Percentiles rank a stretch among this genome's conserved stretches.
Evolutionary conservation across 305 asterid genomes (phyloP).

Genomic region (Solanum hybrid): DNA sequence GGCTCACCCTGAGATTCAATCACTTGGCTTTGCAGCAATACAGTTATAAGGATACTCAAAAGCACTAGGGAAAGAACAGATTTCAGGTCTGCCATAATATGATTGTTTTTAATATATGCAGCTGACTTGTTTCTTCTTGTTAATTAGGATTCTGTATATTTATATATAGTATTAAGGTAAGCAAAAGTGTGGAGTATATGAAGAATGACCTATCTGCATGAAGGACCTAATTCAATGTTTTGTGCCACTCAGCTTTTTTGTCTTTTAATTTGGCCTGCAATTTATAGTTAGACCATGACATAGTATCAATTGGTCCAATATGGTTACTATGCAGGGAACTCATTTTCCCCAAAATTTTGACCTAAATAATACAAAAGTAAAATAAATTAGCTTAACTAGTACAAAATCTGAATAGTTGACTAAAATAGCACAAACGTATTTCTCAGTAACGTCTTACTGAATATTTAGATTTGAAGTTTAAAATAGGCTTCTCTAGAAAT

Average conservation of each 20-base stretch:
- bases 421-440: background rate
- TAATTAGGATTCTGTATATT: background rate
- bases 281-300: background rate
- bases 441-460: background rate
- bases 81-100: conserved; percentile 19
- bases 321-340: background rate
- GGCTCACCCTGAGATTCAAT: conserved; percentile 8
- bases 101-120: background rate
- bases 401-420: background rate
- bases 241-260: background rate
- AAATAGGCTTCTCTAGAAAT: too few relatives aligned
- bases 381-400: background rate
- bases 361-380: background rate
- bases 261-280: background rate
- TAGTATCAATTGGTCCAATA: background rate
- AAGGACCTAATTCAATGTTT: background rate
- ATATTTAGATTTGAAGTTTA: background rate
- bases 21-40: conserved; percentile 18
- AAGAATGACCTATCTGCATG: background rate
- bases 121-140: background rate
- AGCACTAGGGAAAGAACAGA: background rate
- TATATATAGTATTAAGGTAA: background rate
- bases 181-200: background rate
- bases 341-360: background rate
- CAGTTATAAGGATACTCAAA: conserved; percentile 12